Conservation (phyloP, 768 basidiomycete genomes). For the Podaxis sp. region DNA sequence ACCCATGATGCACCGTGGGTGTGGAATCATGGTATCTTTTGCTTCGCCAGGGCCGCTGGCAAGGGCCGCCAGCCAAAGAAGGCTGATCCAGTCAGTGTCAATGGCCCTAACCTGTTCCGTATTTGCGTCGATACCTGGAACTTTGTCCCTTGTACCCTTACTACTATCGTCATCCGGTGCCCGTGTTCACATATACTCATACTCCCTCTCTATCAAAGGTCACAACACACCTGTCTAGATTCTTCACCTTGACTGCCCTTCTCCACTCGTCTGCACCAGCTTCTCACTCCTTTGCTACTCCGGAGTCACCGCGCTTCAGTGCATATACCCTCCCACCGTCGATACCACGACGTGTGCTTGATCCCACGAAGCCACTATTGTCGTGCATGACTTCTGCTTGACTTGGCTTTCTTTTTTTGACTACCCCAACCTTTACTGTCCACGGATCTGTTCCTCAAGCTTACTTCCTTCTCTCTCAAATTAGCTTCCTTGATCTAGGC, state of each 20-base stretch:
- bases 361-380: background rate
- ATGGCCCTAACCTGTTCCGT: background rate
- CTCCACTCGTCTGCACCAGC: background rate
- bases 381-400: background rate
- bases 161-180: slow-evolving; percentile 7
- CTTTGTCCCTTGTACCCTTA: slow-evolving; percentile 2
- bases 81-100: background rate
- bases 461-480: slow-evolving; percentile 18
- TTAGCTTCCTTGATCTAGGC: slow-evolving; percentile 15
- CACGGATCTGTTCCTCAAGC: slow-evolving; percentile 13
- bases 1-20: slow-evolving; percentile 9
- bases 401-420: slow-evolving; percentile 1
- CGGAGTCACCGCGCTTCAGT: background rate
- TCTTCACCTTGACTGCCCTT: background rate
- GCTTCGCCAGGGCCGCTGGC: slow-evolving; percentile 2
- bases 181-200: background rate
- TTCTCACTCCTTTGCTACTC: background rate
- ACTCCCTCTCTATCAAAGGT: background rate
- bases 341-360: background rate
- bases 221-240: background rate
- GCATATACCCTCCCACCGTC: background rate
- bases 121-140: background rate
- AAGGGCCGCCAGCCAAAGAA: slow-evolving; percentile 4
- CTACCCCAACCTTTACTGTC: background rate
- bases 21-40: background rate